Percentiles rank a stretch among this genome's conserved stretches.
These are phyloP conservation scores for Phytophthora citricola DNA, from an alignment of 352 stramenopile genomes.

Conservation along the genomic window DNA sequence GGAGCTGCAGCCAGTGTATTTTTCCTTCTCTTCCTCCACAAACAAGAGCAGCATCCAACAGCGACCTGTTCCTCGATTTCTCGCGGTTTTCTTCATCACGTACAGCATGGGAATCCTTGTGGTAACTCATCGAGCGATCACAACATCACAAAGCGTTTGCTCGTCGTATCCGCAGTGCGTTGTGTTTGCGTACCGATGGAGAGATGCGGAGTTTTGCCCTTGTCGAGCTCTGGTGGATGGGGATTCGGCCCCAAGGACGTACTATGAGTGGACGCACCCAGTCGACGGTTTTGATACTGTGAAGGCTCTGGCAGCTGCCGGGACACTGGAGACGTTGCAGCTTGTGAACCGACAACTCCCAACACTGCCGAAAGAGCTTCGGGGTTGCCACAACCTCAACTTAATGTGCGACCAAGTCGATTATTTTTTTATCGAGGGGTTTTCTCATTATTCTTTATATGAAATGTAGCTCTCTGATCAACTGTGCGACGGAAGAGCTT, in stretches of 20 bases:
- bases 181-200: conserved; percentile 37
- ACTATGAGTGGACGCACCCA: conserved; percentile 41
- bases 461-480: conserved; percentile 32
- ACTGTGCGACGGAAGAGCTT: conserved; percentile 31
- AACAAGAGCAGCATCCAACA: neutral
- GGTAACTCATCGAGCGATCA: conserved; percentile 16
- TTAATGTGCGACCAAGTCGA: conserved; percentile 36
- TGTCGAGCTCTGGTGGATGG: conserved; percentile 42
- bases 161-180: conserved; percentile 36
- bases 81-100: conserved; percentile 16
- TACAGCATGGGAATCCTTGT: conserved; percentile 20
- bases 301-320: conserved; percentile 19
- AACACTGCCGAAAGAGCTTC: conserved; percentile 35
- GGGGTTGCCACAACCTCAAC: conserved; percentile 34
- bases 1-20: too few species aligned
- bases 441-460: neutral
- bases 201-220: conserved; percentile 23
- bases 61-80: conserved; percentile 1
- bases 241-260: conserved; percentile 31
- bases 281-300: conserved; percentile 34
- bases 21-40: neutral
- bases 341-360: conserved; percentile 42
- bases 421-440: neutral
- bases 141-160: conserved; percentile 16
- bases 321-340: conserved; percentile 36